phyloP scores from a whole-genome alignment of 176 grass and related monocot genomes.

The Eleusine indica region DNA sequence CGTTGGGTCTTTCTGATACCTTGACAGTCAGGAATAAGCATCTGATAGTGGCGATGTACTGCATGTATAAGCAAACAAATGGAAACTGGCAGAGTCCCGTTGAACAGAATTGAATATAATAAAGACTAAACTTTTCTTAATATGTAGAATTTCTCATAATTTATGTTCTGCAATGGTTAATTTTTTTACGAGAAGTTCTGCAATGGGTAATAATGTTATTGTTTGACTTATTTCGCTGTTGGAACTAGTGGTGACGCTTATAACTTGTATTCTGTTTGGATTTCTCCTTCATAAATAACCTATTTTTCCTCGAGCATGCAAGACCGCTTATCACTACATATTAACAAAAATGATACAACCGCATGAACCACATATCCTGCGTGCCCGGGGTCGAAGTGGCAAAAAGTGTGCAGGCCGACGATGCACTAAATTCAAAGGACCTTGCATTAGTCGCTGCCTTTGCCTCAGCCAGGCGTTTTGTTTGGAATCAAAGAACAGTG shows the following conservation, averaged over 20 bases:
- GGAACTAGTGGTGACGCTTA: neutral
- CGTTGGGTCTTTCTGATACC: constrained; percentile 24
- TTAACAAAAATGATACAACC: neutral
- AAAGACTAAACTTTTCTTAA: neutral
- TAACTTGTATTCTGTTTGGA: neutral
- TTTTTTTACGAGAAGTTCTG: neutral
- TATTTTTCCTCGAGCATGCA: neutral
- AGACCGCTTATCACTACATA: neutral
- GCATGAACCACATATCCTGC: no score
- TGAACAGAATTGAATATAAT: neutral
- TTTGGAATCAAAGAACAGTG: no score
- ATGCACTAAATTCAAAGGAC: no score
- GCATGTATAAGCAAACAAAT: constrained; percentile 28
- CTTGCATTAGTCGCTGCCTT: no score
- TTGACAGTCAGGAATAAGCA: constrained; percentile 34
- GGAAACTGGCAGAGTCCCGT: neutral
- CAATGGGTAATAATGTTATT: neutral
- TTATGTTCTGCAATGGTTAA: neutral
- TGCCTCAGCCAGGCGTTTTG: no score
- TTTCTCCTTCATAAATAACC: neutral
- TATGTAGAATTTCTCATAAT: neutral
- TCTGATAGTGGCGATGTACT: constrained; percentile 6
- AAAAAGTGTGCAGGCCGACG: no score
- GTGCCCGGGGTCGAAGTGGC: no score
- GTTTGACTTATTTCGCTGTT: neutral